Conservation (phyloP, 164 flowering plant species). For the Nelumbo lutea region DNA sequence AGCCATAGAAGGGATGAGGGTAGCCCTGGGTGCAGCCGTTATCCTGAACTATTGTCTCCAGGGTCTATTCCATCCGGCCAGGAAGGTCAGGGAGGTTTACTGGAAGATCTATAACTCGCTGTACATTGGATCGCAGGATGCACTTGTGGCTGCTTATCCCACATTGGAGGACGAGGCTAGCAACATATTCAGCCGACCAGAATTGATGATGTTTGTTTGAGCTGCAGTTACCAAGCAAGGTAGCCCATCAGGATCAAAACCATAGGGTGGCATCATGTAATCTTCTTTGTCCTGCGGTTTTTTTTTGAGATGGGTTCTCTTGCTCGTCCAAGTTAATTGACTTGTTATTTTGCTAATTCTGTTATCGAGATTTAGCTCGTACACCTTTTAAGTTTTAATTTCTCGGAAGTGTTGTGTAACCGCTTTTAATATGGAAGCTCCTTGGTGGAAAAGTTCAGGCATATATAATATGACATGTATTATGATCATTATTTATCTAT, state of each 20-base stretch:
- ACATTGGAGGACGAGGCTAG: conserved; percentile 64
- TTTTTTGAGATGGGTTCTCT: too few relatives aligned
- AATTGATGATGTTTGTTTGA: conserved; percentile 68
- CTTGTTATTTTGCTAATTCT: too few relatives aligned
- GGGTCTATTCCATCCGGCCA: conserved; percentile 89
- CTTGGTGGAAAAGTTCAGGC: too few relatives aligned
- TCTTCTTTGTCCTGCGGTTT: too few relatives aligned
- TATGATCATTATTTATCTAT: too few relatives aligned
- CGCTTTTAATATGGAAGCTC: too few relatives aligned
- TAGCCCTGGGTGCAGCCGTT: conserved; percentile 86
- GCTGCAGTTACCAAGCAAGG: neutral
- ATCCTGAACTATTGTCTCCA: conserved; percentile 93
- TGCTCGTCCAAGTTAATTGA: too few relatives aligned
- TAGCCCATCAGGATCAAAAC: neutral
- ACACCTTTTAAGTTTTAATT: too few relatives aligned
- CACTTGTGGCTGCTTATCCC: conserved; percentile 91
- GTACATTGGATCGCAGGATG: conserved; percentile 89
- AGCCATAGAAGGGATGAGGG: conserved; percentile 99
- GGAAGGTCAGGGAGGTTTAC: conserved; percentile 96
- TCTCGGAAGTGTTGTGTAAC: too few relatives aligned
- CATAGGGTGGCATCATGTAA: too few relatives aligned
- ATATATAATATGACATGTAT: too few relatives aligned
- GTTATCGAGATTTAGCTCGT: too few relatives aligned
- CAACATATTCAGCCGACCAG: conserved; percentile 80
- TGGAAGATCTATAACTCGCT: conserved; percentile 97